phyloP scores from a whole-genome alignment of 768 basidiomycete species.

The Lactifluus pinguis region DNA sequence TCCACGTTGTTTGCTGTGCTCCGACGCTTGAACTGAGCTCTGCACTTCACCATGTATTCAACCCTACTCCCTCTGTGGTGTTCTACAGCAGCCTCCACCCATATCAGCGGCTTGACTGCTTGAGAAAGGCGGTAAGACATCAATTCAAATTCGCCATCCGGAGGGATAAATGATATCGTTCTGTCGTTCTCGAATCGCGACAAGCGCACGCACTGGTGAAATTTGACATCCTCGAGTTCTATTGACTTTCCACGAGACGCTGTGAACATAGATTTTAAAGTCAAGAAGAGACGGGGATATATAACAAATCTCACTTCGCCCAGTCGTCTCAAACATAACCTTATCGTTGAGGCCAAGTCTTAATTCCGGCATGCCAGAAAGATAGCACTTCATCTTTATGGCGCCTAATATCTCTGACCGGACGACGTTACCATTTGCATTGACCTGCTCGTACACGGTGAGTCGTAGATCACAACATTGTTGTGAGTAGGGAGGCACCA shows the following conservation, averaged over 20 bases:
- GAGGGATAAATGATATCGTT: conserved; percentile 98
- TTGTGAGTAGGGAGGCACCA: conserved; percentile 41
- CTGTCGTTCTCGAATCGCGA: conserved; percentile 98
- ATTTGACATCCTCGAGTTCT: conserved; percentile 99
- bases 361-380: conserved; percentile 99
- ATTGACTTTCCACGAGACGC: conserved; percentile 94
- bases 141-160: conserved; percentile 97
- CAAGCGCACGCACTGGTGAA: conserved; percentile 97
- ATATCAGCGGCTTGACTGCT: conserved; percentile 93
- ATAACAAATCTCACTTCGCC: conserved; percentile 66
- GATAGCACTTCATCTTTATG: conserved; percentile 99
- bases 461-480: background rate
- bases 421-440: conserved; percentile 93
- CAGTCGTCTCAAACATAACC: conserved; percentile 98
- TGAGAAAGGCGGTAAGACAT: conserved; percentile 97
- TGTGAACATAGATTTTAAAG: background rate
- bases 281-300: background rate
- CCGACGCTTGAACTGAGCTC: conserved; percentile 95
- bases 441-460: conserved; percentile 50
- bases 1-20: conserved; percentile 98
- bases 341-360: conserved; percentile 96
- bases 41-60: conserved; percentile 92
- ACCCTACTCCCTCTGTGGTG: conserved; percentile 88
- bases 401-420: conserved; percentile 97
- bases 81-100: conserved; percentile 96